Base-by-base conservation (phyloP, 1,139 yeast species). In the Suhomyces taliae region DNA sequence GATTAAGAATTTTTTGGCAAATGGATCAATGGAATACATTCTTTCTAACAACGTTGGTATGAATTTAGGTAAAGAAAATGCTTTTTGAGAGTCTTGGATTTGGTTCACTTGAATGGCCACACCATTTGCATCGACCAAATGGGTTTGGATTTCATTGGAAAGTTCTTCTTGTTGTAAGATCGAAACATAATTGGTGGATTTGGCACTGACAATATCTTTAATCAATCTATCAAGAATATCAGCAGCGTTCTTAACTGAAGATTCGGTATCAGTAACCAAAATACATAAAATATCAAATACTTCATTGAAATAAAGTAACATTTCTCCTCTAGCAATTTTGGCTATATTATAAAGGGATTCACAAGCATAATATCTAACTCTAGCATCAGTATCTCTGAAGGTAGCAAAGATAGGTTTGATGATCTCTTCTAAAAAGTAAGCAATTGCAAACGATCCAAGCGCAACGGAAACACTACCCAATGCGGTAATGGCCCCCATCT, bases 311-410 rank as follows among this genome's bases (percentile, higher is more conserved):
- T 90, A 93, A 11, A 87, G 72, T 53, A 95, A 70, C 26, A 93
- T 88, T 65, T 95, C 99, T 15, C 99, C 99, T 57, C 96, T 82
- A 6, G 99, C 96, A 24, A 93, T 96, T 64, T 95, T 95, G 45
- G 99, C 96, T 43, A 95, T 91, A 66, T 95, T 95, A 67, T 95
- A 95, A 53, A 95, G 76, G 38, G 96, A 87, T 63, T 95, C 99
- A 69, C 99, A 93, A 0, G 99, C 98, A 65, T 91, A 95, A 60
- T 95, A 95, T 45, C 99, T 76, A 8, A 95, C 99, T 54, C 96
- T 80, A 9, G 97, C 95, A 62, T 95, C 97, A 49, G 95, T 96
- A 60, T 95, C 99, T 45, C 96, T 91, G 65, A 95, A 95, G 51
- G 98, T 93, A 0, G 97, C 95, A 58, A 95, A 74, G 14, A 95